Percentiles rank a stretch among this genome's conserved stretches.
These are phyloP conservation scores for Nannochloropsis salina DNA, from an alignment of 108 stramenopile species.

Conservation along the genomic window DNA sequence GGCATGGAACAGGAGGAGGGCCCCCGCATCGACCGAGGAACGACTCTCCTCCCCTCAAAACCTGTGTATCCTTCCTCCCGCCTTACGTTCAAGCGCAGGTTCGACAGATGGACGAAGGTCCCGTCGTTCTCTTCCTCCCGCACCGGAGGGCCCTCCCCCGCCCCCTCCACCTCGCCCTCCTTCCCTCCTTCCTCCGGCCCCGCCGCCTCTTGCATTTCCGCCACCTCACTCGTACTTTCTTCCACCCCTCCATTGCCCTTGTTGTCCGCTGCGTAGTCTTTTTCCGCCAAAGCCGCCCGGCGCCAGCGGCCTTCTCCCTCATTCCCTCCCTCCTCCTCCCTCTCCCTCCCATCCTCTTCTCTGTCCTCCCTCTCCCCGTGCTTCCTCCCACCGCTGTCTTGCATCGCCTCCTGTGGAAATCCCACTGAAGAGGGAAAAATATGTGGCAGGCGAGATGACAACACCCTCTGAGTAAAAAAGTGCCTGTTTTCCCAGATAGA, in stretches of 20 bases:
- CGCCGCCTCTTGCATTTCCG: not conserved
- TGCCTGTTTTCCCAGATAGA: no score
- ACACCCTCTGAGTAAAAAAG: no score
- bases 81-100: not conserved
- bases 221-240: not conserved
- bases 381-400: no score
- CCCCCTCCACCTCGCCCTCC: not conserved
- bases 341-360: not conserved
- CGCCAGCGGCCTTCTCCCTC: not conserved
- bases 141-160: not conserved
- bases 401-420: no score
- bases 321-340: not conserved
- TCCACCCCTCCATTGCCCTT: not conserved
- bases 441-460: no score
- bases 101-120: not conserved
- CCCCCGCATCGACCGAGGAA: no score
- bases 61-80: not conserved
- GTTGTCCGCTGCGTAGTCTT: not conserved
- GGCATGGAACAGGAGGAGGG: no score
- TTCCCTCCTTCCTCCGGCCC: not conserved
- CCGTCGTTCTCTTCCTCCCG: not conserved
- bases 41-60: not conserved
- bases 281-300: no score
- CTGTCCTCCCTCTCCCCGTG: not conserved
- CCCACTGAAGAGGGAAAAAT: no score